Percentiles rank a stretch among this genome's conserved stretches.
These are phyloP conservation scores for Penicillium sp. DNA, from an alignment of 2,329 filamentous ascomycete species.

Conservation along the genomic window DNA sequence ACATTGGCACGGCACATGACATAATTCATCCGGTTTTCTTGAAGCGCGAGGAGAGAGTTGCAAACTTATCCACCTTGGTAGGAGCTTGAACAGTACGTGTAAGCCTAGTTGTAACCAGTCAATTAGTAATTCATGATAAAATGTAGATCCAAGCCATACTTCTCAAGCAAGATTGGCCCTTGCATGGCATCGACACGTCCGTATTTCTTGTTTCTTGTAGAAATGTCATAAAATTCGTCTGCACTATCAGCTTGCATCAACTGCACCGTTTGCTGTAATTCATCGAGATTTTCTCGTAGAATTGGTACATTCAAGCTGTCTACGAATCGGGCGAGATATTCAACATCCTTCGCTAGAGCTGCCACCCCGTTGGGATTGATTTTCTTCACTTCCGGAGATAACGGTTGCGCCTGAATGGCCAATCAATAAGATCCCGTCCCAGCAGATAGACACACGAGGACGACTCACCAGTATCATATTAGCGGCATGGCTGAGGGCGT, in stretches of 20 bases:
- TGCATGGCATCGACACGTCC: constrained; percentile 88
- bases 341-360: constrained; percentile 77
- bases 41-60: constrained; percentile 73
- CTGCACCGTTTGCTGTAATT: constrained; percentile 87
- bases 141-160: constrained; percentile 54
- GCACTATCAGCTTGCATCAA: constrained; percentile 83
- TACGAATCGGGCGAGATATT: constrained; percentile 82
- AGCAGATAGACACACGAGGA: constrained; percentile 5
- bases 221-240: constrained; percentile 96
- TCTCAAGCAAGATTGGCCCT: constrained; percentile 85
- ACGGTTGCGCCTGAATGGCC: constrained; percentile 63
- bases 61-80: constrained; percentile 62
- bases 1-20: background rate
- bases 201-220: constrained; percentile 87
- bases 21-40: constrained; percentile 53
- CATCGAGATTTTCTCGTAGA: constrained; percentile 83
- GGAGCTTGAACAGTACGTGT: constrained; percentile 62
- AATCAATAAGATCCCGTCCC: constrained; percentile 12
- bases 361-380: constrained; percentile 86
- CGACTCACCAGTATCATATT: constrained; percentile 71
- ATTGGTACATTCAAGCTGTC: constrained; percentile 83
- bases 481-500: constrained; percentile 86
- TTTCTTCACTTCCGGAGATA: constrained; percentile 73
- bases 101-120: constrained; percentile 49
- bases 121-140: constrained; percentile 10